Evolutionary conservation across 2,329 filamentous ascomycete genomes (phyloP), one percentile per base, ranked within the genome.

Genomic region (Bretziella fagacearum): DNA sequence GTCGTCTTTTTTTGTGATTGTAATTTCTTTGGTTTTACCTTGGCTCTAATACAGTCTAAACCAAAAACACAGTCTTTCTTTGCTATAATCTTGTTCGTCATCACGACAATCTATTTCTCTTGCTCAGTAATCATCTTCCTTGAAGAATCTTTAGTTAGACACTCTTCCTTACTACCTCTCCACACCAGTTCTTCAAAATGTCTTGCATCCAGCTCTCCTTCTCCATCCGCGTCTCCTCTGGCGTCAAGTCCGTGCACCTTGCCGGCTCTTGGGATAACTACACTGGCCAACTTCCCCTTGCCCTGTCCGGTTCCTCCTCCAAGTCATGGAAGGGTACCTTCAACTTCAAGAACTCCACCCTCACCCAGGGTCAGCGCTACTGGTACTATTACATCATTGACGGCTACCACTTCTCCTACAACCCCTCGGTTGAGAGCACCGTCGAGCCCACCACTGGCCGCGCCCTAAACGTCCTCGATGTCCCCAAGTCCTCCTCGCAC

Each of bases 381-480:
- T 98, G 91, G 91, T 98, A 96, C 79, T 98, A 98, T 78, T 98
- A 95, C 74, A 95, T 96, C 78, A 91, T 96, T 65, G 91, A 98
- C 64, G 91, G 91, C 57, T 95, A 95, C 77, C 87, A 95, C 65
- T 81, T 93, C 63, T 87, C 87, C 52, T 89, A 96, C 74, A 91
- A 96, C 69, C 87, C 89, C 56, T 84, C 83, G 63, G 80, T 86
- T 63, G 71, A 82, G 59, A 89, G 81, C 61, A 93, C 84, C 60
- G 81, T 83, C 55, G 91, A 98, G 73, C 87, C 89, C 62, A 96
- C 87, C 63, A 96, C 91, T 49, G 85, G 87, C 68, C 89, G 91
- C 64, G 85, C 87, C 66, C 75, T 98, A 58, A 98, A 98, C 76
- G 84, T 94, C 66, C 84, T 98, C 64, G 87, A 96, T 64, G 84